phyloP scores from a whole-genome alignment of 192 early-diverging fungal species.

The Backusella morwellensis region DNA sequence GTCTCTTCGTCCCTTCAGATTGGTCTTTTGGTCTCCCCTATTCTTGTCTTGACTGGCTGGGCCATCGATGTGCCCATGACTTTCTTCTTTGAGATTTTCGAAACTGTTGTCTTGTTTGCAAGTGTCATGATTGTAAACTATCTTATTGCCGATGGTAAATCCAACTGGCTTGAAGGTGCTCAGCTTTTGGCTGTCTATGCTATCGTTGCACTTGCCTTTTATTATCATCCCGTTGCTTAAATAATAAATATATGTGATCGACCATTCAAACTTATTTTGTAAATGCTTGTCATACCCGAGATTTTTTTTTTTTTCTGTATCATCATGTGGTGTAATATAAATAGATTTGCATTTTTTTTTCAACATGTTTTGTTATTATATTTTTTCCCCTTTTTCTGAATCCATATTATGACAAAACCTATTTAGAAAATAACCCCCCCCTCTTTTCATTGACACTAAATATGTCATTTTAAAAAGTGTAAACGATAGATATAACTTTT shows the following conservation, averaged over 20 bases:
- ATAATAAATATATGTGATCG: background rate
- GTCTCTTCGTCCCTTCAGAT: constrained; percentile 69
- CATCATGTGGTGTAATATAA: background rate
- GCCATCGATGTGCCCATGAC: constrained; percentile 77
- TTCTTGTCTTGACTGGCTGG: constrained; percentile 83
- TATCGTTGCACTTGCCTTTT: constrained; percentile 85
- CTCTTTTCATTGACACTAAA: background rate
- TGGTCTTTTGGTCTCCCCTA: constrained; percentile 71
- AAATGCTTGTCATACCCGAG: background rate
- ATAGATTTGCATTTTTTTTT: background rate
- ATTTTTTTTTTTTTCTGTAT: background rate
- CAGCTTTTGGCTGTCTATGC: constrained; percentile 78
- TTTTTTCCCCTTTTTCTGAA: background rate
- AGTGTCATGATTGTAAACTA: constrained; percentile 77
- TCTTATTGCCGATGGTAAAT: constrained; percentile 78
- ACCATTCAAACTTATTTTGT: background rate
- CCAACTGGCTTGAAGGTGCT: constrained; percentile 91
- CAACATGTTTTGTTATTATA: background rate
- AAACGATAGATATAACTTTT: background rate
- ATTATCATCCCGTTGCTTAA: constrained; percentile 53
- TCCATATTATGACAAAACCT: background rate
- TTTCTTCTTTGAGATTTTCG: constrained; percentile 79
- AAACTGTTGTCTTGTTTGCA: constrained; percentile 81
- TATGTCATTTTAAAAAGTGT: background rate
- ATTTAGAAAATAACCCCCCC: background rate